Evolutionary conservation across 148 eudicot species (phyloP), one percentile per base, ranked within the genome.

Genomic region (Nepenthes gracilis): DNA sequence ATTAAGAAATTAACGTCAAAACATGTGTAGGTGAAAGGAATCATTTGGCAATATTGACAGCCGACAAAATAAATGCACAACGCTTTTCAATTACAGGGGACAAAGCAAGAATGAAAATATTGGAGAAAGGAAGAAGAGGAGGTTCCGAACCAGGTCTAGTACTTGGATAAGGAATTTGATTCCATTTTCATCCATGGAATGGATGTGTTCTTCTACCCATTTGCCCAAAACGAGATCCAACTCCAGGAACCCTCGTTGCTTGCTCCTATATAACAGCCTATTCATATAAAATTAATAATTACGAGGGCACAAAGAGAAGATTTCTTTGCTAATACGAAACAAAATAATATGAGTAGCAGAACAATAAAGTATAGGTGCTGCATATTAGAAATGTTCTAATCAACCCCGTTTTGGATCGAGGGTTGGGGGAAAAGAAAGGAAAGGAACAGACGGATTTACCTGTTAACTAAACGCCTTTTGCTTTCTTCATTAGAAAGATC

Each of bases 161-260:
- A 93, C 89, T 72, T 93, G 74, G 61, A 88, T 62, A 40, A 93
- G 96, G 55, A 89, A 77, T 64, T 78, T 83, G 55, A 88, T 74
- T 32, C 91, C 85, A 59, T 43, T 73, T 75, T 84, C 87, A 78
- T 93, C 96, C 95, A 93, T 74, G 23, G 99, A 81, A 47, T 70
- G 67, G 34, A 93, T 78, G 58, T 93, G 77, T 12, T 88, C 85
- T 72, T 93, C 99, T 64, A 86, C 99, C 96, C 96, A 93, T 65
- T 81, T 88, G 40, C 99, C 99, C 74, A 93, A 70, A 51, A 93
- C 81, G 78, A 93, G 63, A 67, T 93, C 99, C 76, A 93, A 82
- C 80, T 93, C 99, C 65, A 93, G 81, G 63, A 69, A 84, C 37
- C 99, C 99, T 57, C 99, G 79, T 73, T 93, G 99, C 70, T 88